Evolutionary conservation across 2,329 filamentous ascomycete genomes (phyloP), one percentile per base, ranked within the genome.

Genomic region (Metarhizium brunneum): DNA sequence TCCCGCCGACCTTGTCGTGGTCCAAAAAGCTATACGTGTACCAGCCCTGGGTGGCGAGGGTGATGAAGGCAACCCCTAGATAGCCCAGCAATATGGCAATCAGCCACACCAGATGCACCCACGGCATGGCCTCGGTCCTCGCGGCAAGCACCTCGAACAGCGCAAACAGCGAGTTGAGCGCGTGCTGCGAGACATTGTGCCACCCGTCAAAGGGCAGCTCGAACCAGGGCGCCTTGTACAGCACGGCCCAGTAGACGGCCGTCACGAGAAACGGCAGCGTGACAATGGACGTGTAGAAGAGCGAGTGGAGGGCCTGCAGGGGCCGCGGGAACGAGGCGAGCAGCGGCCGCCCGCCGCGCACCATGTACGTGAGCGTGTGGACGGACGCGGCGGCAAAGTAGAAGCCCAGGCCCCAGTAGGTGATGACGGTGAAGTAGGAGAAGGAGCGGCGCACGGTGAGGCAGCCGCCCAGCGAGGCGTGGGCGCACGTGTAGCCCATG

Each of bases 11-110:
- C 16, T 78, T 76, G 52, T 79, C 69, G 1, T 83, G 77, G 66
- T 95, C 78, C n/a, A 95, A 79, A 71, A 95, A 95, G 56, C 64
- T 68, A 72, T 95, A 95, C 0, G 87, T 79, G 68, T 92, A 95
- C 67, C 86, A 89, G 2, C 81, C 81, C 68, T 90, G 76, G 0
- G 84, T 85, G 4, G 81, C 82, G 58, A 81, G 71, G 0, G 87
- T 92, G 25, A 94, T 62, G 69, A 89, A 95, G 1, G 88, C 89
- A 16, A 95, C 72, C 0, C 74, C 81, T 11, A 92, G 77, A 67
- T 95, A 95, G 4, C 85, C 71, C 0, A 81, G 82, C 47, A 95
- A 77, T 6, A 94, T 69, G n/a, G 90, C 56, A 59, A 92, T 70
- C 14, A 92, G 74, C 65, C 82, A 85, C 14, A 81, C 69, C n/a